Base-by-base conservation (phyloP, 805 yeast genomes). In the Ogataea polymorpha region DNA sequence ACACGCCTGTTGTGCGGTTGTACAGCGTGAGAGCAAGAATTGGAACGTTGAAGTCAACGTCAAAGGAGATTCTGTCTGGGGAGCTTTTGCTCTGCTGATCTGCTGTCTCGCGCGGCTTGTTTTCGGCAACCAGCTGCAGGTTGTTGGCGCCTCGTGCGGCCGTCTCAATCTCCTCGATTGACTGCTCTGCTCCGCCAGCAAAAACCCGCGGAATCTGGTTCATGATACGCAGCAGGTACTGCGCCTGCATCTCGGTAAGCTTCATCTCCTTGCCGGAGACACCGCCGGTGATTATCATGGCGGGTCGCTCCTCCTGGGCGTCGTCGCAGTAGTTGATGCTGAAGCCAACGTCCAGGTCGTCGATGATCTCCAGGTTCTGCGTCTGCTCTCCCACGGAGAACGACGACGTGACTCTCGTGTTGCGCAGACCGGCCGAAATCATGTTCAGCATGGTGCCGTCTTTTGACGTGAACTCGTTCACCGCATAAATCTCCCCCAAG, bases 401-500 rank as follows among this genome's bases (percentile, higher is more conserved):
- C 3, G 62, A 61, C 0, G 97, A 84, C 0, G 76, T 63, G n/a
- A 91, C 63, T 41, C 73, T 76, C 3, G 89, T 80, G 35, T 87
- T 80, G 32, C 88, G 68, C 15, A 93, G 66, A 0, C 96, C 95
- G 6, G 87, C 74, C 12, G 68, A 58, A 11, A 90, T 76, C 6
- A 71, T 56, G 54, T 87, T 89, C 16, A 77, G 63, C 9, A 67
- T 51, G 7, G n/a, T 11, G 3, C 34, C 51, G 6, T 53, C 55
- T 2, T 56, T 54, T 9, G 57, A 51, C 3, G 56, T 55, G 56
- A 86, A 89, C 9, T 61, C 61, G 59, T 90, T 93, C 3, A 70
- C 65, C 13, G 89, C 77, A 49, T 74, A 82, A 8, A 93, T 65
- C 56, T 91, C 96, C 49, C 99, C 99, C 37, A 90, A 69, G 51